Evolutionary conservation across 164 flowering plant species (phyloP).

Genomic region (grape (Vitis vinifera)): DNA sequence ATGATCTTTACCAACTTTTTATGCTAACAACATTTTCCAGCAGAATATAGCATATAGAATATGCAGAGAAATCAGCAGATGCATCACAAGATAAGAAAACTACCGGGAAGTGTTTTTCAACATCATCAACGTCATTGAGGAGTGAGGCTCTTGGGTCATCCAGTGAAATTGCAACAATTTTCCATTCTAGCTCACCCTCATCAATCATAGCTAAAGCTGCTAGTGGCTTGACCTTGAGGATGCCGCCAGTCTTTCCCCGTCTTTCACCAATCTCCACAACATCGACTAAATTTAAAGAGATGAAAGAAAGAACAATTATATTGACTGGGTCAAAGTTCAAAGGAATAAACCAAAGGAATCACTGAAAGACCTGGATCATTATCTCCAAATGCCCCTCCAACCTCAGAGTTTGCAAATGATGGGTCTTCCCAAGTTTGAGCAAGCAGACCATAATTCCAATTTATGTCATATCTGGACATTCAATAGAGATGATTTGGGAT

Average conservation of each 20-base stretch:
- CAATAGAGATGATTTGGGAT: background rate
- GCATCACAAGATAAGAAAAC: background rate
- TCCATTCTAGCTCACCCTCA: conserved; percentile 85
- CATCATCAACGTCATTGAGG: conserved; percentile 67
- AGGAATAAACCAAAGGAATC: background rate
- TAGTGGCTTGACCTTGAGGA: conserved; percentile 68
- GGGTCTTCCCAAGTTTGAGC: conserved; percentile 94
- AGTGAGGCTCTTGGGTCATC: conserved; percentile 77
- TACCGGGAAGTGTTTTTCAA: conserved; percentile 83
- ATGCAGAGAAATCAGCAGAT: background rate
- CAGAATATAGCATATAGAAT: background rate
- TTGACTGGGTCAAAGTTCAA: background rate
- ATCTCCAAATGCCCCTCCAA: conserved; percentile 75
- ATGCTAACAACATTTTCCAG: too few species aligned
- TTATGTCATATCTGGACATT: conserved; percentile 51
- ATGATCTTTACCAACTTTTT: too few species aligned
- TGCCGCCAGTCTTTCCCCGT: conserved; percentile 53
- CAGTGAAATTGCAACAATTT: conserved; percentile 70
- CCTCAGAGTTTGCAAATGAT: conserved; percentile 54
- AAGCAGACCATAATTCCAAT: conserved; percentile 81
- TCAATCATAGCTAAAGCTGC: conserved; percentile 86
- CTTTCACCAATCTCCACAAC: conserved; percentile 80
- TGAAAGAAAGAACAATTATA: background rate
- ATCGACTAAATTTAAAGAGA: conserved; percentile 47
- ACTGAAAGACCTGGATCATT: conserved; percentile 51